These are phyloP conservation scores for Paecilomyces sp. DNA, from an alignment of 2,329 filamentous ascomycete species.

Conservation along the genomic window DNA sequence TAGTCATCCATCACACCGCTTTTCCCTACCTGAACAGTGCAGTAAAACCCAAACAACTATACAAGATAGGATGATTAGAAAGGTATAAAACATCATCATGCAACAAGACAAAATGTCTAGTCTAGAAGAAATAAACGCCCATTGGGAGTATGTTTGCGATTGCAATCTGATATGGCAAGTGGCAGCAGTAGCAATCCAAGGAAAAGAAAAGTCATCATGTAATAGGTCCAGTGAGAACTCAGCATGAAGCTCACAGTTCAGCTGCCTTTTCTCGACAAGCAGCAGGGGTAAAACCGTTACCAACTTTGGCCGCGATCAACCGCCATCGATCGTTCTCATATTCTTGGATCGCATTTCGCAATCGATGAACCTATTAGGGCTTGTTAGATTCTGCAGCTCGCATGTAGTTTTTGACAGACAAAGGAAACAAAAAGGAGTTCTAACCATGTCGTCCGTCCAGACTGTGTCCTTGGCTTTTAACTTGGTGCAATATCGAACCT, in stretches of 20 bases:
- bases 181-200: background rate
- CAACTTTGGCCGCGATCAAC: constrained; percentile 83
- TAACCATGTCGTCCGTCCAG: constrained; percentile 89
- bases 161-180: background rate
- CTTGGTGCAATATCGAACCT: constrained; percentile 93
- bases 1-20: background rate
- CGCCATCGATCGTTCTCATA: constrained; percentile 71
- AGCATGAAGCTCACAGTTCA: constrained; percentile 43
- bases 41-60: background rate
- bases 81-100: background rate
- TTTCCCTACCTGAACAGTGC: background rate
- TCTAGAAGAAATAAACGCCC: background rate
- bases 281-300: constrained; percentile 77
- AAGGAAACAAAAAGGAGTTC: constrained; percentile 5
- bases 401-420: background rate
- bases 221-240: background rate
- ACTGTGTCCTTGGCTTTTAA: constrained; percentile 87
- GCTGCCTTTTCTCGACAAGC: constrained; percentile 77
- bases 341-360: constrained; percentile 32
- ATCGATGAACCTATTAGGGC: constrained; percentile 24
- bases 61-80: background rate
- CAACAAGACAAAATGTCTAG: background rate
- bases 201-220: background rate
- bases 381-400: constrained; percentile 6
- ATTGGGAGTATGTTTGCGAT: background rate